Evolutionary conservation across 2,329 filamentous ascomycete genomes (phyloP).

Genomic region (Thermothelomyces thermophilus): DNA sequence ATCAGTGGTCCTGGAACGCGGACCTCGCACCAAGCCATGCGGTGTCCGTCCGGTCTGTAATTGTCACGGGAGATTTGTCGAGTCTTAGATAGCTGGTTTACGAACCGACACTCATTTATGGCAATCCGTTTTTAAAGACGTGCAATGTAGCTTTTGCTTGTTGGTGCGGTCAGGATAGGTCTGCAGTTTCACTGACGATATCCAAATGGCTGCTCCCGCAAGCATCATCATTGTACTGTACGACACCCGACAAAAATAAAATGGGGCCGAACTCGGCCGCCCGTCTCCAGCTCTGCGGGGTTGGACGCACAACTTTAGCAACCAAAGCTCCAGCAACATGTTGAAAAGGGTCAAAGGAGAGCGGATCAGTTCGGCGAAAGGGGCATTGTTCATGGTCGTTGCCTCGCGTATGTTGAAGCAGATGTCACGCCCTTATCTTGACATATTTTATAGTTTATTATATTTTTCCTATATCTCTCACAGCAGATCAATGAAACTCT

Average conservation of each 20-base stretch:
- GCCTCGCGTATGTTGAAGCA: neutral
- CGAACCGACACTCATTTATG: slow-evolving; percentile 18
- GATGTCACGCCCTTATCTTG: neutral
- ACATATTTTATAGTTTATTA: too few species aligned
- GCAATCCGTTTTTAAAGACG: neutral
- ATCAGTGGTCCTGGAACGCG: slow-evolving; percentile 13
- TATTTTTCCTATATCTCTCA: too few species aligned
- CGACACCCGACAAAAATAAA: too few species aligned
- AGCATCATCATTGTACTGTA: too few species aligned
- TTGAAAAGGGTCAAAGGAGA: neutral
- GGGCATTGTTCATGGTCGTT: neutral
- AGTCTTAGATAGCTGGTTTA: slow-evolving; percentile 18
- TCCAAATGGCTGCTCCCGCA: too few species aligned
- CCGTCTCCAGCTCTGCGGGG: slow-evolving; percentile 6
- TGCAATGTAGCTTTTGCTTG: neutral
- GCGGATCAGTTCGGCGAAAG: slow-evolving; percentile 3
- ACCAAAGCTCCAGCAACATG: neutral
- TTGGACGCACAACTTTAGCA: neutral
- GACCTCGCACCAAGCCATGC: slow-evolving; percentile 12
- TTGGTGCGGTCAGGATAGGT: neutral
- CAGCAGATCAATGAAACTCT: too few species aligned
- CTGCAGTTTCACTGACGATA: neutral
- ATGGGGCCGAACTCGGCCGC: slow-evolving; percentile 15
- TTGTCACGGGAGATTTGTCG: slow-evolving; percentile 12
- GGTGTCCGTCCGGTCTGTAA: slow-evolving; percentile 25